Evolutionary conservation across 2,329 filamentous ascomycete species (phyloP).

Genomic region (Phyllosticta citriasiana): DNA sequence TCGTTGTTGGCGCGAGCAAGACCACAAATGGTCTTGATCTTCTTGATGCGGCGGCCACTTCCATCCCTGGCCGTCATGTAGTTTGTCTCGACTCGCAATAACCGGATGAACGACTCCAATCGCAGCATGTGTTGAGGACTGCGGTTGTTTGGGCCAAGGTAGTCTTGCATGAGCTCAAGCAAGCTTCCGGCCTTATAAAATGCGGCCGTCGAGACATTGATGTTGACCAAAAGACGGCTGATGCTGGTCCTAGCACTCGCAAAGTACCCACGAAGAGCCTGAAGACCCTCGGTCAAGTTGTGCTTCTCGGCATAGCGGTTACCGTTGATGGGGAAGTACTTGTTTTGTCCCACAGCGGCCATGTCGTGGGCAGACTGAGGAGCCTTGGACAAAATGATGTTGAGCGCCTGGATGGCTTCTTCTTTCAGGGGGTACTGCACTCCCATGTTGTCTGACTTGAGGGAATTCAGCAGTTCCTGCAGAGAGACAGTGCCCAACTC

Average conservation of each 20-base stretch:
- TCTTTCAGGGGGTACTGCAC: constrained; percentile 34
- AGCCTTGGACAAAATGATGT: constrained; percentile 45
- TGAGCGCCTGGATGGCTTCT: constrained; percentile 47
- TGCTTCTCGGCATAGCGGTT: constrained; percentile 34
- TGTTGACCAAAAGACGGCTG: constrained; percentile 48
- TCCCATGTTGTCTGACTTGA: constrained; percentile 26
- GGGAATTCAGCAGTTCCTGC: constrained; percentile 35
- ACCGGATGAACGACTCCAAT: constrained; percentile 25
- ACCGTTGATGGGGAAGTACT: constrained; percentile 30
- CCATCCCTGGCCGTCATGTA: constrained; percentile 29
- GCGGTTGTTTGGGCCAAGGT: constrained; percentile 12
- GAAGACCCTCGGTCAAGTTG: constrained; percentile 41
- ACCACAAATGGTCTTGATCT: constrained; percentile 29
- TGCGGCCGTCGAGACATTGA: constrained; percentile 51
- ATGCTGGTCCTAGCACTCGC: constrained; percentile 51
- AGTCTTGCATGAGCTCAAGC: constrained; percentile 19
- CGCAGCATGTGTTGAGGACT: constrained; percentile 4
- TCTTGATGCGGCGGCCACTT: constrained; percentile 25
- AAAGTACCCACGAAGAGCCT: constrained; percentile 52
- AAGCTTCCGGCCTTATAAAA: constrained; percentile 45
- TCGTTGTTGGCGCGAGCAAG: constrained; percentile 28
- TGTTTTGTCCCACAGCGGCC: constrained; percentile 43
- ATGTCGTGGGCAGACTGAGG: constrained; percentile 34
- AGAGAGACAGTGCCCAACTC: constrained; percentile 19
- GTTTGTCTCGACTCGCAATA: constrained; percentile 29